A percentile compares a stretch with the other conserved stretches of the same genome.
Conservation (phyloP, 768 basidiomycete species). For the Rhodotorula kratochvilovae region DNA sequence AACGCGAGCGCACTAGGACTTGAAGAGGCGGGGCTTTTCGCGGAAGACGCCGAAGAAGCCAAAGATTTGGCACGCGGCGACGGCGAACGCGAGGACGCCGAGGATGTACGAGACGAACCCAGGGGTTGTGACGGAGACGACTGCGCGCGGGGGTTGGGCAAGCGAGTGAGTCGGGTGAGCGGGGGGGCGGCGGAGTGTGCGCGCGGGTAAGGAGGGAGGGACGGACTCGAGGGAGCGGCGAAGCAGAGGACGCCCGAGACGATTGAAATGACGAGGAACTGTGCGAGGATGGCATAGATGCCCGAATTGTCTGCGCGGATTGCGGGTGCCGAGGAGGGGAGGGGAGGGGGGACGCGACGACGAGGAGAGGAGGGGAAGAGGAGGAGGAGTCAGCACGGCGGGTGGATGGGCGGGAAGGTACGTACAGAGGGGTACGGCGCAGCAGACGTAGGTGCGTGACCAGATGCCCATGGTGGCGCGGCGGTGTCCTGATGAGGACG, state of each 20-base stretch:
- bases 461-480: slow-evolving; percentile 21
- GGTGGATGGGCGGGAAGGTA: fast-evolving
- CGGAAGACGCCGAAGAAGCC: slow-evolving; percentile 79
- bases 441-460: slow-evolving; percentile 36
- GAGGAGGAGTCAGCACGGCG: no score
- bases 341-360: not conserved
- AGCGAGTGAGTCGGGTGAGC: no score
- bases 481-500: not conserved
- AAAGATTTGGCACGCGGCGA: slow-evolving; percentile 69
- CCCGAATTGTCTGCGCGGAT: slow-evolving; percentile 65
- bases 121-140: slow-evolving; percentile 81
- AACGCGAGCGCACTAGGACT: slow-evolving; percentile 27
- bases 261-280: slow-evolving; percentile 66
- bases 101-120: slow-evolving; percentile 69
- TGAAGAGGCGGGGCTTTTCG: slow-evolving; percentile 53
- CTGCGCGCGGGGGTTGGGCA: slow-evolving; percentile 43
- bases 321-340: not conserved
- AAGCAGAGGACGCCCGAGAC: slow-evolving; percentile 68
- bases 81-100: slow-evolving; percentile 68
- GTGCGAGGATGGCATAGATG: slow-evolving; percentile 70
- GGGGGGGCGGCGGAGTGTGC: not conserved
- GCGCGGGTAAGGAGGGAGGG: not conserved
- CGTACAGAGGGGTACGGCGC: slow-evolving; percentile 35
- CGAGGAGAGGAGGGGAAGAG: not conserved
- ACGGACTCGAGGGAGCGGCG: slow-evolving; percentile 73